Base-by-base conservation (phyloP, 2,329 filamentous ascomycete species). In the Fusarium sp. region DNA sequence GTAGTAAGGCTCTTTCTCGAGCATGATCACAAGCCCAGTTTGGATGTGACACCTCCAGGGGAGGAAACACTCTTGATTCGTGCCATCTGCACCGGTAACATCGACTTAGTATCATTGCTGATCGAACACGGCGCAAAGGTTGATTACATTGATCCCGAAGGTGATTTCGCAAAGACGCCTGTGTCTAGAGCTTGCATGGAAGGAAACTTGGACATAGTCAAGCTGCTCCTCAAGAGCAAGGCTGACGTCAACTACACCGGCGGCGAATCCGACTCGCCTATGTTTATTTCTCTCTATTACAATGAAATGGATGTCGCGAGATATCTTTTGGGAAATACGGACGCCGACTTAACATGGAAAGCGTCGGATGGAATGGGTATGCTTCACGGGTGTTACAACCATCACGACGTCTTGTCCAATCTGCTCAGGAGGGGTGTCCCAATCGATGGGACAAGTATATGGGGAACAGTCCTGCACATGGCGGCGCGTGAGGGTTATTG, bases 211-310 rank as follows among this genome's bases (percentile, higher is more conserved):
- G 51, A 54, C 4, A 47, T 54, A 19, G 51, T 54, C 5, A 54
- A 54, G 32, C 30, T 54, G 39, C 42, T 54, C 4, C 1, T 54
- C 1, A 11, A 54, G 6, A 54, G 21, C 9, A 17, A 9, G 4
- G 51, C 51, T 15, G 51, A 47, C 15, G 8, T 47, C 14, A 47
- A 54, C 9, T 54, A 39, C 15, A 38, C 42, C 2, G 42, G 32
- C 6, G 42, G n/a, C 6, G 11, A 20, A 20, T 36, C 30, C 8
- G 42, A 54, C 3, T 11, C 40, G 14, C 32, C 51, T 1, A 10
- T 54, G 2, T 54, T 47, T 7, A 3, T 30, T 4, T 23, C 51
- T 15, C 5, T 54, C 2, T 47, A 39, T n/a, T 15, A 39, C 14
- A 14, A 3, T 1, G 4, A 17, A 1, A 1, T 1, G 4, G 9